phyloP scores from a whole-genome alignment of 2,329 filamentous ascomycete species.

The Clarireedia paspali region DNA sequence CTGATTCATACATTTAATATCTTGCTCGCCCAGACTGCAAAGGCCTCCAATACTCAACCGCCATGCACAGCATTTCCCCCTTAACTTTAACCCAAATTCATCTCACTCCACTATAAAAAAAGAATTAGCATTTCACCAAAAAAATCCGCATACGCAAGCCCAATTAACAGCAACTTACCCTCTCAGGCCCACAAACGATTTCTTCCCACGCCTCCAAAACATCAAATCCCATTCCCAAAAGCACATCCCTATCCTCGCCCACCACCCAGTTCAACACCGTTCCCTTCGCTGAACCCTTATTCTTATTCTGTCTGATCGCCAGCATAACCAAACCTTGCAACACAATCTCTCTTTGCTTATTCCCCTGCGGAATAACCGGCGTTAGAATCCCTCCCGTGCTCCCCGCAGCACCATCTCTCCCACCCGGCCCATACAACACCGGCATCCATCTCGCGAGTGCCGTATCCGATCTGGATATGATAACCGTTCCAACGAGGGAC shows the following conservation, averaged over 20 bases:
- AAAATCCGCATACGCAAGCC: not conserved
- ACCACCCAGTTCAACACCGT: slow-evolving; percentile 43
- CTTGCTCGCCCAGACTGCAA: too few relatives aligned
- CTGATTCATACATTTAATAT: too few relatives aligned
- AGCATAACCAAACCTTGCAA: slow-evolving; percentile 58
- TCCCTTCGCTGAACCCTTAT: slow-evolving; percentile 48
- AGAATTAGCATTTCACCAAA: not conserved
- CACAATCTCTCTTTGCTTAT: slow-evolving; percentile 54
- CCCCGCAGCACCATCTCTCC: slow-evolving; percentile 26
- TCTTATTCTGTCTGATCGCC: slow-evolving; percentile 58
- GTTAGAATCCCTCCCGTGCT: slow-evolving; percentile 56
- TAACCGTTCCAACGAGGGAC: slow-evolving; percentile 54
- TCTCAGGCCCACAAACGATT: slow-evolving; percentile 56
- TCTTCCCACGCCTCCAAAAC: slow-evolving; percentile 77
- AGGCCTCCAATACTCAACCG: too few relatives aligned
- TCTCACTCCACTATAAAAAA: slow-evolving; percentile 11
- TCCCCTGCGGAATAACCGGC: slow-evolving; percentile 52
- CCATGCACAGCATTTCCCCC: too few relatives aligned
- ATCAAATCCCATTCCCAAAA: slow-evolving; percentile 74
- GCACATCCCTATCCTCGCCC: slow-evolving; percentile 44
- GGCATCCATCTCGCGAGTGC: slow-evolving; percentile 54
- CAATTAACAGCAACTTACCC: slow-evolving; percentile 33
- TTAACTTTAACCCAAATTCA: slow-evolving; percentile 7
- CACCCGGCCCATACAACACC: slow-evolving; percentile 31
- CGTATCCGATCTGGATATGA: slow-evolving; percentile 54